Conservation (phyloP, 805 yeast genomes). For the Yamadazyma olivae region DNA sequence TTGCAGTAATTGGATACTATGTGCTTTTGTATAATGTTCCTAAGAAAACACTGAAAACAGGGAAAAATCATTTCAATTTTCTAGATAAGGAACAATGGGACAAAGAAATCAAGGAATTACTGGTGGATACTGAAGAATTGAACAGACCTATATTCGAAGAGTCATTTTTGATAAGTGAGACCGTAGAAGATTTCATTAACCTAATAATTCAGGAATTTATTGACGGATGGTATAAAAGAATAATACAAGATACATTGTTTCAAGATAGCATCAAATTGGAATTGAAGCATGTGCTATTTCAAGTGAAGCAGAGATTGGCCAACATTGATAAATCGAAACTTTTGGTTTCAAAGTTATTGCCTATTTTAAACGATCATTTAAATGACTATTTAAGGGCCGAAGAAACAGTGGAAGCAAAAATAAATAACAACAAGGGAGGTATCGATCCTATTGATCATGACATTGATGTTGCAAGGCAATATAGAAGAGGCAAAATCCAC, state of each 20-base stretch:
- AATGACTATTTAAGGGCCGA: slow-evolving; percentile 45
- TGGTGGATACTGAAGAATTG: slow-evolving; percentile 17
- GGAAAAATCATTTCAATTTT: slow-evolving; percentile 6
- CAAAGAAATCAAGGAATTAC: not conserved
- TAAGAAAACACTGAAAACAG: not conserved
- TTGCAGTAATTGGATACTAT: slow-evolving; percentile 1
- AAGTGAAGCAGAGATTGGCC: slow-evolving; percentile 40
- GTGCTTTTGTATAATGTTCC: slow-evolving; percentile 5
- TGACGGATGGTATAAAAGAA: slow-evolving; percentile 50
- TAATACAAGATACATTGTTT: slow-evolving; percentile 32
- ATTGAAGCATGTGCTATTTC: slow-evolving; percentile 38
- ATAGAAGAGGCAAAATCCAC: slow-evolving; percentile 55
- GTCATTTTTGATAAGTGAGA: slow-evolving; percentile 50
- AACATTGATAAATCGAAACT: slow-evolving; percentile 54
- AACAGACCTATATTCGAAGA: slow-evolving; percentile 37
- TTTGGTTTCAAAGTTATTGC: slow-evolving; percentile 56
- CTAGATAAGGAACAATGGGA: slow-evolving; percentile 8
- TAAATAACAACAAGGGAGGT: slow-evolving; percentile 14
- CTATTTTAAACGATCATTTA: slow-evolving; percentile 66
- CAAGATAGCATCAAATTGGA: slow-evolving; percentile 42
- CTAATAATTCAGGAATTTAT: slow-evolving; percentile 53
- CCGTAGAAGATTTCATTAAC: slow-evolving; percentile 48
- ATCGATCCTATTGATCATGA: slow-evolving; percentile 31
- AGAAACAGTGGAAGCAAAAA: slow-evolving; percentile 26
- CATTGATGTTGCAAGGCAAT: slow-evolving; percentile 40